Base-by-base conservation (phyloP, 2,329 filamentous ascomycete species). In the Fusarium austroafricanum region DNA sequence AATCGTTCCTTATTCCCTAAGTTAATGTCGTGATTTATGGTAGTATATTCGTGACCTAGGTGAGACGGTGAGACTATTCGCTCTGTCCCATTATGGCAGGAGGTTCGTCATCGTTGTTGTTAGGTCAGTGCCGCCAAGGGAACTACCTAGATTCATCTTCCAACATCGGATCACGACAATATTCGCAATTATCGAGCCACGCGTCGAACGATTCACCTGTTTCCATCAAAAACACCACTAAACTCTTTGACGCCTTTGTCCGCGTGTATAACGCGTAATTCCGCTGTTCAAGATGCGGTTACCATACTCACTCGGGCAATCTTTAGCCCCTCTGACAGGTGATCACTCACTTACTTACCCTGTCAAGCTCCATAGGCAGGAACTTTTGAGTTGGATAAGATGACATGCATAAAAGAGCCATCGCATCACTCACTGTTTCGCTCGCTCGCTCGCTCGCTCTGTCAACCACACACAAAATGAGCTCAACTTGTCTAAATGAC, bases 401-500 rank as follows among this genome's bases (percentile, higher is more conserved):
- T 33, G 20, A 31, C 15, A 28, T 18, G 26, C 29, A 61, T 45
- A 45, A 40, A 26, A 44, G 21, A 26, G 21, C 42, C 26, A 10
- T 23, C 12, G 14, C 14, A 6, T 35, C 35, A 35, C 26, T 23
- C 21, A n/a, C 5, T 23, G n/a, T n/a, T n/a, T n/a, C n/a, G n/a
- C n/a, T n/a, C 35, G 40, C 26, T 23, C 21, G n/a, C 5, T 23
- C 8, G 21, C 15, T 6, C 9, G 11, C 7, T 9, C 21, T 31
- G 11, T 15, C 53, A 49, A 58, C 3, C 17, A 37, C 28, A 15
- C 17, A 20, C 28, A 29, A 35, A 15, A 75, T 75, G 73, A 67
- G 28, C 47, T 72, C 69, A 10, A 67, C 63, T 26, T 47, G 80
- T 46, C 62, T 72, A 46, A 77, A 78, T 67, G 82, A 83, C 59